These are phyloP conservation scores for Lanmaoa pseudosensibilis DNA, from an alignment of 768 basidiomycete species.

Conservation along the genomic window DNA sequence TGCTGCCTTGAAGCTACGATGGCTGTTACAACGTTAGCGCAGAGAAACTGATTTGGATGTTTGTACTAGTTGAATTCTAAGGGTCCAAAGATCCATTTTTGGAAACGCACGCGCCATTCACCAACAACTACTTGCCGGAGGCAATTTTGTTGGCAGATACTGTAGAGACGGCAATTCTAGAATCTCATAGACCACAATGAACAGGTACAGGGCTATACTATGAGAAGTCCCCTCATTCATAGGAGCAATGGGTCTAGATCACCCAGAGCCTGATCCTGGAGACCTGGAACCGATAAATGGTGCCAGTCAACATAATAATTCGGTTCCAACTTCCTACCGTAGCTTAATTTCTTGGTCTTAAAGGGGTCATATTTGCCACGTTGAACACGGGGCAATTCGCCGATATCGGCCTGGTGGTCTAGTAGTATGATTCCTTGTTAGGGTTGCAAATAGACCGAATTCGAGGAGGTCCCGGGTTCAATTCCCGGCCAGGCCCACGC, in stretches of 20 bases:
- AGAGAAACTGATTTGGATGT: slow-evolving; percentile 22
- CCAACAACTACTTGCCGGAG: no score
- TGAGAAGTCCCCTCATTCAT: background rate
- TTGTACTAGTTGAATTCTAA: slow-evolving; percentile 32
- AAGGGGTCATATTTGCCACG: background rate
- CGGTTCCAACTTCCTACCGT: no score
- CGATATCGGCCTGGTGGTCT: slow-evolving; percentile 53
- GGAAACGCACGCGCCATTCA: background rate
- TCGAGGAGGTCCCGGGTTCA: slow-evolving; percentile 86
- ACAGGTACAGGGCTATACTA: background rate
- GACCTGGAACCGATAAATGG: no score
- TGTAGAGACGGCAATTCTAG: background rate
- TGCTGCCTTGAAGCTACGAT: slow-evolving; percentile 7
- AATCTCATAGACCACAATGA: background rate
- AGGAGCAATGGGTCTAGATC: background rate
- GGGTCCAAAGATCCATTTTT: slow-evolving; percentile 8
- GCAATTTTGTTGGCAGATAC: background rate
- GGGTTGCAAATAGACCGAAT: slow-evolving; percentile 31
- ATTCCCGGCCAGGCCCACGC: slow-evolving; percentile 72
- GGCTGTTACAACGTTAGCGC: background rate
- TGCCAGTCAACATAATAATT: no score
- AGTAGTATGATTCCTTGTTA: slow-evolving; percentile 69
- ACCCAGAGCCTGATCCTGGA: background rate
- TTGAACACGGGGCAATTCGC: background rate
- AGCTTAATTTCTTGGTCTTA: background rate